Evolutionary conservation across 2,329 filamentous ascomycete species (phyloP).

Genomic region (Lasiodiplodia hormozganensis): DNA sequence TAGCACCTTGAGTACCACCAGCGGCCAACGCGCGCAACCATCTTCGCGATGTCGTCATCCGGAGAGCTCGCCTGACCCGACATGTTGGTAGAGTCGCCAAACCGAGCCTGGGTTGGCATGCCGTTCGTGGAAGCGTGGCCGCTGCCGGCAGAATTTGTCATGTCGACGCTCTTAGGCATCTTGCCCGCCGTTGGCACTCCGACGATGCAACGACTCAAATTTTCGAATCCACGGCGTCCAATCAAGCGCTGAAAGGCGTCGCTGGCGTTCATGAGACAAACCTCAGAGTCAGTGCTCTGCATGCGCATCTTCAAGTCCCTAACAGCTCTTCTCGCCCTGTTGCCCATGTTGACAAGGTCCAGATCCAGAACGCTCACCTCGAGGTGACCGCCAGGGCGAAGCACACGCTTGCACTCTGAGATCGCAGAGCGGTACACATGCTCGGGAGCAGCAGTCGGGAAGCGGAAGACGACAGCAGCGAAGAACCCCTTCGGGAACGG

Average conservation of each 20-base stretch:
- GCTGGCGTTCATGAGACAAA: slow-evolving; percentile 63
- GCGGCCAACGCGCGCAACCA: slow-evolving; percentile 87
- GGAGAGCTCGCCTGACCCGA: not conserved
- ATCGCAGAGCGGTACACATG: slow-evolving; percentile 73
- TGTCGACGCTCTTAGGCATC: slow-evolving; percentile 44
- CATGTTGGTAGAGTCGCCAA: slow-evolving; percentile 51
- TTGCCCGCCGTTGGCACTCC: slow-evolving; percentile 73
- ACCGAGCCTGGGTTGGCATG: slow-evolving; percentile 60
- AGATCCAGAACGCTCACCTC: slow-evolving; percentile 80
- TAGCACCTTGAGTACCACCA: slow-evolving; percentile 99
- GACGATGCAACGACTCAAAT: slow-evolving; percentile 77
- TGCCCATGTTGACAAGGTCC: slow-evolving; percentile 84
- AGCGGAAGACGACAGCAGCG: slow-evolving; percentile 76
- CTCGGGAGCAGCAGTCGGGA: slow-evolving; percentile 73
- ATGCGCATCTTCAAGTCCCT: slow-evolving; percentile 75
- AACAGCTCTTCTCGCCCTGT: slow-evolving; percentile 70
- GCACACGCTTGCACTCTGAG: slow-evolving; percentile 76
- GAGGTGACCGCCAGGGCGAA: slow-evolving; percentile 80
- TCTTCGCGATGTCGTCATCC: slow-evolving; percentile 87
- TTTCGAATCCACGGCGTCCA: slow-evolving; percentile 72
- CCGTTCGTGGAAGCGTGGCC: not conserved
- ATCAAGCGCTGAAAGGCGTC: slow-evolving; percentile 66
- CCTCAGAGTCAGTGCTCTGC: slow-evolving; percentile 64
- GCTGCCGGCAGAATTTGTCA: slow-evolving; percentile 13
- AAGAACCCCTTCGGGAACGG: slow-evolving; percentile 81